Evolutionary conservation across 2,329 filamentous ascomycete genomes (phyloP).

Genomic region (Alternaria ventricosa): DNA sequence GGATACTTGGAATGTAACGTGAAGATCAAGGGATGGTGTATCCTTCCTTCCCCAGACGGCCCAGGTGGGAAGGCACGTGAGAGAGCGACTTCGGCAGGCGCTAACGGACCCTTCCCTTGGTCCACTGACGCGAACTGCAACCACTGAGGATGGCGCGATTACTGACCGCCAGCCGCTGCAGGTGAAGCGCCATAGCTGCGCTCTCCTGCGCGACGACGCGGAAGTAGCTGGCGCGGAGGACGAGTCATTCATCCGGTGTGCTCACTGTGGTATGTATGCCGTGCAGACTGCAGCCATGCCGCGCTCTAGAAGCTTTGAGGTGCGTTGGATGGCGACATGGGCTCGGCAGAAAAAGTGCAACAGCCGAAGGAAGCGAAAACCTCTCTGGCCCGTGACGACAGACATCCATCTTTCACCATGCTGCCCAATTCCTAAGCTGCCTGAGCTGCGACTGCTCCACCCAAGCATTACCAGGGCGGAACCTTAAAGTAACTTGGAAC

Average conservation of each 20-base stretch:
- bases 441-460: constrained; percentile 14
- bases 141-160: constrained; percentile 19
- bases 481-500: neutral
- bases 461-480: constrained; percentile 31
- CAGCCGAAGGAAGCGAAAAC: constrained; percentile 29
- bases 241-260: neutral
- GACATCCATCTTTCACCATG: constrained; percentile 37
- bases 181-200: neutral
- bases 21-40: neutral
- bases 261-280: neutral
- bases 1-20: neutral
- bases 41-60: neutral
- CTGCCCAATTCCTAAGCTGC: constrained; percentile 41
- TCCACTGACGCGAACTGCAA: constrained; percentile 1
- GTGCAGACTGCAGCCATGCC: neutral
- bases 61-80: constrained; percentile 17
- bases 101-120: neutral
- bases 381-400: constrained; percentile 27
- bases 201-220: neutral
- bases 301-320: neutral
- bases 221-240: neutral
- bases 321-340: constrained; percentile 1
- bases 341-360: constrained; percentile 11
- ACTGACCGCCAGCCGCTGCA: neutral
- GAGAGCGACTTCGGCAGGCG: constrained; percentile 17